phyloP scores from a whole-genome alignment of 2,329 filamentous ascomycete species.

The Rhynchosporium graminicola region DNA sequence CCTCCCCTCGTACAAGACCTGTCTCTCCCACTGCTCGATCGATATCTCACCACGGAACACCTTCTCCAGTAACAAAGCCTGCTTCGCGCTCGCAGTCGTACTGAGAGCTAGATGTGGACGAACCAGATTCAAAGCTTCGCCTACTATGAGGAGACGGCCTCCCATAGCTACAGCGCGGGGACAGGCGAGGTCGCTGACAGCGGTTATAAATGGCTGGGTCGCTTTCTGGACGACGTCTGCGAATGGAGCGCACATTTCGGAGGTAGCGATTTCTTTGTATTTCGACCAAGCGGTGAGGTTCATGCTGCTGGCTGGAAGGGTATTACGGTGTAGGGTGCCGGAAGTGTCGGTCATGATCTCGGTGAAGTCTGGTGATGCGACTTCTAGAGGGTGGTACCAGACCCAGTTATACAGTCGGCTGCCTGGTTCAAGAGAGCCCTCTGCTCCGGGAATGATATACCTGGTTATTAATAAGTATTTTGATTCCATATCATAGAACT shows the following conservation, averaged over 20 bases:
- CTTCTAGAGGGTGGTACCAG: conserved; percentile 45
- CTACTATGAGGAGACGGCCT: conserved; percentile 45
- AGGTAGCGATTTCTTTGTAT: conserved; percentile 21
- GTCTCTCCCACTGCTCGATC: conserved; percentile 6
- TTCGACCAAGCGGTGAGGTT: conserved; percentile 20
- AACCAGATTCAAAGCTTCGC: conserved; percentile 47
- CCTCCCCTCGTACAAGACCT: conserved; percentile 6
- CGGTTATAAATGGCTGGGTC: conserved; percentile 15
- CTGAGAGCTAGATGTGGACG: conserved; percentile 48
- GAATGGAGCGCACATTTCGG: conserved; percentile 25
- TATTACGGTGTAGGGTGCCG: conserved; percentile 34
- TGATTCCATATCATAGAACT: neutral
- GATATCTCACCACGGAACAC: conserved; percentile 24
- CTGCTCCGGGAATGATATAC: conserved; percentile 17
- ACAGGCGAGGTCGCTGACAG: conserved; percentile 15
- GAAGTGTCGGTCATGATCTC: conserved; percentile 40
- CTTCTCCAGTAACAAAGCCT: conserved; percentile 31
- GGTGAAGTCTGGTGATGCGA: conserved; percentile 27
- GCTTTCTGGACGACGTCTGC: conserved; percentile 12
- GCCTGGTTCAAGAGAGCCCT: conserved; percentile 44
- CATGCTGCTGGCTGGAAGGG: conserved; percentile 30
- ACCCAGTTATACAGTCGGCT: conserved; percentile 49
- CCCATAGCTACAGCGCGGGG: conserved; percentile 6
- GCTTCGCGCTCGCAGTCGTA: conserved; percentile 44
- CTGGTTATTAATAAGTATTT: neutral